Conservation (phyloP, 495 filamentous ascomycete genomes). For the Hypomontagnella monticulosa region DNA sequence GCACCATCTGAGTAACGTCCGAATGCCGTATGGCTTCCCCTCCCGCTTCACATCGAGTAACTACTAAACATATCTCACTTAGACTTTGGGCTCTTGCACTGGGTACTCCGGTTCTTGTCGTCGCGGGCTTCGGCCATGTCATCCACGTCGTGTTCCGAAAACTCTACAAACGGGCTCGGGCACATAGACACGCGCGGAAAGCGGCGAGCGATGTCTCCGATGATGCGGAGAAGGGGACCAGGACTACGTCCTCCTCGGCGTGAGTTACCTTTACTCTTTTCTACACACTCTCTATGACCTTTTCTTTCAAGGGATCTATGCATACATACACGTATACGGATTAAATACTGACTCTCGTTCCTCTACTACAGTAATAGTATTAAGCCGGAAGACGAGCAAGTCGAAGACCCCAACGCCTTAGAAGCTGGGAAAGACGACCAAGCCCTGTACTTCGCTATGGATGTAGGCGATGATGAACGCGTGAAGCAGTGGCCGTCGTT, state of each 20-base stretch:
- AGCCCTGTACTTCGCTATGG: conserved; percentile 23
- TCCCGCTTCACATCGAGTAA: neutral
- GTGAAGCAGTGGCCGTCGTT: conserved; percentile 32
- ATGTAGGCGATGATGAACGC: conserved; percentile 37
- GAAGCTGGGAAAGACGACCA: conserved; percentile 1
- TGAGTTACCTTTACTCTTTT: conserved; percentile 9
- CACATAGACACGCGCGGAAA: neutral
- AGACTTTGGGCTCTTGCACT: conserved; percentile 59
- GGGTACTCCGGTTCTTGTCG: conserved; percentile 60
- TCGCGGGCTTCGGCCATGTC: conserved; percentile 55
- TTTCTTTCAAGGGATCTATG: no score
- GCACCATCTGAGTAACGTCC: conserved; percentile 50
- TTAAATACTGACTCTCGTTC: neutral
- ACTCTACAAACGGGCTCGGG: conserved; percentile 24
- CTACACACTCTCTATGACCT: neutral
- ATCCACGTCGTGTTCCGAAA: conserved; percentile 43
- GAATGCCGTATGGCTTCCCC: conserved; percentile 50
- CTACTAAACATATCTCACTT: neutral
- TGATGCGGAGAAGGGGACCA: neutral
- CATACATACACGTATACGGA: no score
- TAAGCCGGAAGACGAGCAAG: conserved; percentile 10
- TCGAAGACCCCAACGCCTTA: neutral
- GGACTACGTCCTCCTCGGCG: neutral
- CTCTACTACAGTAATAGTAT: conserved; percentile 1
- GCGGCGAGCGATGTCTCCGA: neutral